Base-by-base conservation (phyloP, 192 early-diverging fungal species). In the Backusella morwellensis region DNA sequence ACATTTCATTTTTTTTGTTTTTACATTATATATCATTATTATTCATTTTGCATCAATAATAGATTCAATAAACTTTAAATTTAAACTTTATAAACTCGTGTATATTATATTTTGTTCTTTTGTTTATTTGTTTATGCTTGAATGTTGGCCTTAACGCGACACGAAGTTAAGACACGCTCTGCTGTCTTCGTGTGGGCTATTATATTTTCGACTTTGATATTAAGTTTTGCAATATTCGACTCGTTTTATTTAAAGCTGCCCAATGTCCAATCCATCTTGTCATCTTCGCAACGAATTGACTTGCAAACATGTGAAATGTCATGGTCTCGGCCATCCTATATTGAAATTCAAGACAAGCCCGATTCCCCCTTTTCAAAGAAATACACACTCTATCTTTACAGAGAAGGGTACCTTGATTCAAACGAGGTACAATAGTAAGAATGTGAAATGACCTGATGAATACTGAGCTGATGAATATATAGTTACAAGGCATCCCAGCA, bases 321-420 rank as follows among this genome's bases (percentile, higher is more conserved):
- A 14, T 88, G 82, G 47, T 86, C 87, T 82, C 81, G 84, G 9
- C 90, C 90, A 14, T 72, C 71, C 0, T 88, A 86, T 67, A 81
- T 85, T 68, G 77, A 59, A n/a, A 73, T 85, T 19, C 21, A 63
- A 63, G 44, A 70, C 23, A 83, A 69, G 0, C 80, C 86, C 70
- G 80, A 85, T 68, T 81, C 89, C 0, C 35, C 69, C 29, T 89
- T 93, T 35, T 83, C 91, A 2, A 81, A 79, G 35, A 95, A 95
- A 71, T 97, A 97, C 82, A 82, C 77, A 21, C 84, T 97, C 3
- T 89, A 93, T 77, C 72, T 95, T 50, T 97, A 94, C 75, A 81
- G 93, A 73, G 91, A 97, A 70, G 82, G 83, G 38, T 86, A 89
- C 35, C 66, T 78, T 29, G 85, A 89, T 71, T 78, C 78, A n/a